phyloP scores from a whole-genome alignment of 2,329 filamentous ascomycete genomes.

The Chalaropsis thielavioides region DNA sequence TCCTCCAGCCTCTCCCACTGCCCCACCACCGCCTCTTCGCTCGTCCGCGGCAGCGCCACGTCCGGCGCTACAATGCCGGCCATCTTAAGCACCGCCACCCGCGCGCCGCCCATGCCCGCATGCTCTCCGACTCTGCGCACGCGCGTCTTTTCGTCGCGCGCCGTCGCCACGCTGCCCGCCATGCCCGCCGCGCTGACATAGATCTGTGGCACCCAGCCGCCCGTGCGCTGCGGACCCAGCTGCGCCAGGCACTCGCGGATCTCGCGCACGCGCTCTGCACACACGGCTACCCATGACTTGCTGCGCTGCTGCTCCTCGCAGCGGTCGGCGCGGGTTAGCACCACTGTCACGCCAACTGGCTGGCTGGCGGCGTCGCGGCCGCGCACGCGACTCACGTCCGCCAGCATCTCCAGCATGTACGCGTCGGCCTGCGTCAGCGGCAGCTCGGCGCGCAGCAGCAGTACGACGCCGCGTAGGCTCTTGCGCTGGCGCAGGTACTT shows the following conservation, averaged over 20 bases:
- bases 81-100: constrained; percentile 29
- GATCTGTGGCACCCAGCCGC: constrained; percentile 23
- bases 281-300: constrained; percentile 22
- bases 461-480: constrained; percentile 36
- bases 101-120: constrained; percentile 29
- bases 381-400: constrained; percentile 28
- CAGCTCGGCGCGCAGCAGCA: constrained; percentile 40
- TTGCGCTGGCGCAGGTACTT: constrained; percentile 35
- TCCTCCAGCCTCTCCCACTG: constrained; percentile 20
- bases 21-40: not conserved
- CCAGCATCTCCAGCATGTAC: constrained; percentile 34
- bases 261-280: constrained; percentile 22
- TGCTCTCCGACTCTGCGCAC: constrained; percentile 19
- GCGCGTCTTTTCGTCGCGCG: constrained; percentile 16
- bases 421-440: constrained; percentile 35
- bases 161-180: constrained; percentile 22
- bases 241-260: constrained; percentile 21
- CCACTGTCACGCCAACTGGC: constrained; percentile 28
- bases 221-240: constrained; percentile 22
- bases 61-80: constrained; percentile 24
- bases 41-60: not conserved
- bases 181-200: constrained; percentile 29
- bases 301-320: constrained; percentile 19
- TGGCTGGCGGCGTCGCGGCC: not conserved
- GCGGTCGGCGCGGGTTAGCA: constrained; percentile 46